Evolutionary conservation across 2,329 filamentous ascomycete genomes (phyloP), one percentile per base, ranked within the genome.

Genomic region (Pyrenochaeta sp.): DNA sequence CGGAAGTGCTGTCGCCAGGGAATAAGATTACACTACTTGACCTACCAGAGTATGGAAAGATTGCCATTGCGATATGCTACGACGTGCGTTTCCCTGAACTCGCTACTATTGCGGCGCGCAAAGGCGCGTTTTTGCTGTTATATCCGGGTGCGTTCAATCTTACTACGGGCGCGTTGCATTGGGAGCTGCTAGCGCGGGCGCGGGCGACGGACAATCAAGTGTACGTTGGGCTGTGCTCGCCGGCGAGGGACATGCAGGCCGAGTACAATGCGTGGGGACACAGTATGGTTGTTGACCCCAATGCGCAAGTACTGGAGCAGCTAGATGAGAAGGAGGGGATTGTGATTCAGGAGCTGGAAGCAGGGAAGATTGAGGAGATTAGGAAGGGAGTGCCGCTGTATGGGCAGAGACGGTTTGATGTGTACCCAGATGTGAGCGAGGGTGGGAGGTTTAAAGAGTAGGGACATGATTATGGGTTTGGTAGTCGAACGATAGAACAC

Each of bases 141-240:
- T 98, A 97, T 76, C 95, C 95, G 0, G 95, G 92, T n/a, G 95
- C 95, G 1, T 99, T 99, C 83, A 99, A 98, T 77, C 82, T 90
- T 55, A 97, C 92, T 0, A 99, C 95, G 0, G 95, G 95, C 0
- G 89, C 90, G 5, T 77, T 98, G 75, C 95, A 99, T 77, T 99
- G 95, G 95, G 84, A 87, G 52, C 79, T 99, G 62, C 85, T 90
- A 67, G 94, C 88, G 1, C 85, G 91, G 61, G 92, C 90, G 12
- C 83, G 95, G 58, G 95, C 94, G 4, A 84, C 96, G 66, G 94
- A 99, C 72, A 98, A 98, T 73, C 92, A 99, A 81, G 81, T 96
- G 9, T 98, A 96, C 75, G 92, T 98, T 11, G 95, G 88, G 30
- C 78, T 99, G 74, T 99, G 95, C 79, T 95, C 90, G 72, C 95